Conservation (phyloP, 1,284 basidiomycete species). For the Retiboletus flavoniger region DNA sequence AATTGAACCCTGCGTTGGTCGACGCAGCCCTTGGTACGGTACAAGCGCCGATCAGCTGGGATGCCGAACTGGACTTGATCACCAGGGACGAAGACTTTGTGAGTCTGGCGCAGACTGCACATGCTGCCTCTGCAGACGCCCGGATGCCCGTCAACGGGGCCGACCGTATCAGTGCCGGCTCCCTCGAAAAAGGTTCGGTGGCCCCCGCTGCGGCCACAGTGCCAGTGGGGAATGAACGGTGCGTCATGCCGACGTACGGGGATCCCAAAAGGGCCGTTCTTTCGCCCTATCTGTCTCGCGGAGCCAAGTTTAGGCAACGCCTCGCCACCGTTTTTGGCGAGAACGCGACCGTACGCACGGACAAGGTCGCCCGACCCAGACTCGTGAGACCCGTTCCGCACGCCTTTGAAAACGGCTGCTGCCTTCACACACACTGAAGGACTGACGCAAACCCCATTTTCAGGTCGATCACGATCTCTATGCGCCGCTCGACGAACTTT, state of each 20-base stretch:
- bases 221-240: background rate
- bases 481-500: slow-evolving; percentile 3
- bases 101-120: background rate
- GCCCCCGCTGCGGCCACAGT: background rate
- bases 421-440: background rate
- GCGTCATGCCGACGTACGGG: background rate
- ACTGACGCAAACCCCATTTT: background rate
- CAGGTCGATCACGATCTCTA: slow-evolving; percentile 18
- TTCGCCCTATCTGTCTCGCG: slow-evolving; percentile 19
- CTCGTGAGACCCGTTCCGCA: slow-evolving; percentile 14
- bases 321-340: slow-evolving; percentile 23
- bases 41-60: slow-evolving; percentile 23
- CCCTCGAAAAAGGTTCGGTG: background rate
- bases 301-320: slow-evolving; percentile 22
- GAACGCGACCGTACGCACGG: slow-evolving; percentile 23
- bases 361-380: slow-evolving; percentile 22
- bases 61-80: slow-evolving; percentile 11
- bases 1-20: slow-evolving; percentile 15
- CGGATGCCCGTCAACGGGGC: slow-evolving; percentile 1
- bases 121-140: background rate
- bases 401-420: background rate
- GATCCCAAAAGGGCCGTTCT: background rate
- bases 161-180: background rate
- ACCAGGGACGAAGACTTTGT: slow-evolving; percentile 1
- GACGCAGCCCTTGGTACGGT: slow-evolving; percentile 29